Base-by-base conservation (phyloP, 2,329 filamentous ascomycete genomes). In the Truncatella angustata region DNA sequence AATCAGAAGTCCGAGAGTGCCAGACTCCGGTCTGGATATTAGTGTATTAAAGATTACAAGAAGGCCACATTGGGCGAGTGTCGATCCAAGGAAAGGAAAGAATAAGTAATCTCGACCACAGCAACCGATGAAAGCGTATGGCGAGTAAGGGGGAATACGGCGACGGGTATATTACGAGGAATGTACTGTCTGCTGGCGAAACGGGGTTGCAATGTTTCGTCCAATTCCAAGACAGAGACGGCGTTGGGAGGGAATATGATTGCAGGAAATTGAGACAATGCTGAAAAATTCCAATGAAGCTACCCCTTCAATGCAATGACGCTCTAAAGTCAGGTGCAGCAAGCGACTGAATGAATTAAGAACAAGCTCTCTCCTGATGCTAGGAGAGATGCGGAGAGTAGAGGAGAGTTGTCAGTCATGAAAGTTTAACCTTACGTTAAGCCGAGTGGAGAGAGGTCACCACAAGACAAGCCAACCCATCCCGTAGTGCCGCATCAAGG, bases 141-240 rank as follows among this genome's bases (percentile, higher is more conserved):
- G 45, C 45, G 40, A 30, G 36, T 50, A 51, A n/a, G 36, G 51
- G 56, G 45, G 58, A 51, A 36, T 49, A 52, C 47, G 49, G 28
- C 34, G 48, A 50, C 32, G 37, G 54, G 53, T 52, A 53, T 49
- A 54, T 52, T 56, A 57, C 57, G 59, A 64, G 63, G 63, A 64
- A 67, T 64, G 64, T 54, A 61, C 47, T 56, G 60, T 60, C 56
- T 63, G 50, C 56, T 51, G 60, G 56, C 20, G 34, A 37, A 28
- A 37, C 14, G 24, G 24, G 20, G 32, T 34, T 21, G 30, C 23
- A 24, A 16, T 24, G 26, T 35, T 11, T 20, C 35, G 47, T 24
- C 35, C 54, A 52, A 62, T 61, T 66, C 58, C 62, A 63, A 66
- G 61, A 63, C 62, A 65, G 56, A 53, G 56, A 56, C 56, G 58